Base-by-base conservation (phyloP, 148 eudicot species). In the Linanthus parryae region DNA sequence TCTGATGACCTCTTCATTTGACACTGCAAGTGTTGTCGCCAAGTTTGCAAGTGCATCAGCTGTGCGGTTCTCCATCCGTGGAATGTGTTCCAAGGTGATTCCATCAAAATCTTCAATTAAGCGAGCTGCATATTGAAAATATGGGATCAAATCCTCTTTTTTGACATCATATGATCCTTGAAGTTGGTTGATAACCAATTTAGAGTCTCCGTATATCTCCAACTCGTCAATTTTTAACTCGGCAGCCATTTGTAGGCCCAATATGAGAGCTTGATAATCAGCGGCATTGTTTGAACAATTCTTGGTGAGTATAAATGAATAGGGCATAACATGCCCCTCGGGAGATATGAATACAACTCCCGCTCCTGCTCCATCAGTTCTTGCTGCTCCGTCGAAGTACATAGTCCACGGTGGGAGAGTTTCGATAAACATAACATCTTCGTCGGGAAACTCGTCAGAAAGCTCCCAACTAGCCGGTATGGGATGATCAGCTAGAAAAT, bases 231-330 rank as follows among this genome's bases (percentile, higher is more conserved):
- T 14, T 3, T 21, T 3, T 27, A 35, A 26, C 9, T 58, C 52
- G 2, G 33, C 18, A 10, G 45, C 63, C 21, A 34, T 19, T 17
- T 46, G n/a, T 16, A 47, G 42, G 13, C 56, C 39, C 0, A 41
- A 17, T 39, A 49, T 30, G 1, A 61, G 30, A 1, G 65, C 57
- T 41, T 40, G 36, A 9, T 63, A 55, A 6, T 38, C 48, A 8
- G 55, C 68, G 7, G 53, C 35, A 8, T 63, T 55, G 10, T 63
- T 54, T 4, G 47, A 45, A 40, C 54, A 63, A 3, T 26, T 13
- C 14, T 45, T 2, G 9, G 21, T 38, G 3, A 42, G 52, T 5
- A 45, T 20, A 12, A 53, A 59, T 0, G 48, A 19, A 21, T 59
- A 38, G 2, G 46, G 61, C 0, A 56, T 10, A 5, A 46, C 25